Conservation (phyloP, 345 rosid genomes). For the Trapa bicornis region DNA sequence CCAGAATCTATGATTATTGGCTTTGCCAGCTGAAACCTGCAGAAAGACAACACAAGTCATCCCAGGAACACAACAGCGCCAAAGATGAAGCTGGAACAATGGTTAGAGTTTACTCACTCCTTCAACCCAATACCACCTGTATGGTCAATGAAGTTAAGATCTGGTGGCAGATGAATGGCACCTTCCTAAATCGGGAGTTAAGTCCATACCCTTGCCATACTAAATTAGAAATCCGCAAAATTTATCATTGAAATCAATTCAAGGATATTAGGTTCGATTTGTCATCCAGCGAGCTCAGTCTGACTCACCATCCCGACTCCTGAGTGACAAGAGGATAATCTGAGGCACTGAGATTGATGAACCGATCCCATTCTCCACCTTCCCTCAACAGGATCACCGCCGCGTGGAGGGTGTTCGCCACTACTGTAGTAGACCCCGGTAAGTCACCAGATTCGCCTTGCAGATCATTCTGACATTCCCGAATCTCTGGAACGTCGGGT, state of each 20-base stretch:
- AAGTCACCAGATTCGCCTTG: conserved; percentile 86
- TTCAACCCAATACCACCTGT: conserved; percentile 98
- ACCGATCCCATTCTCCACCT: conserved; percentile 96
- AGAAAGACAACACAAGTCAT: not conserved
- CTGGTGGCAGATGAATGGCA: conserved; percentile 47
- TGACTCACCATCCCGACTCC: conserved; percentile 43
- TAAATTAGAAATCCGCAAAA: too few relatives aligned
- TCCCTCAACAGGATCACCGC: conserved; percentile 83
- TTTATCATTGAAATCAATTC: too few relatives aligned
- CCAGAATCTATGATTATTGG: conserved; percentile 94
- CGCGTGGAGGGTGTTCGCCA: conserved; percentile 91
- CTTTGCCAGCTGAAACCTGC: conserved; percentile 82
- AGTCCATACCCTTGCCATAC: too few relatives aligned
- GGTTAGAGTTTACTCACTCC: conserved; percentile 50
- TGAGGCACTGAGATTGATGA: conserved; percentile 85
- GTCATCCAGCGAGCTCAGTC: not conserved
- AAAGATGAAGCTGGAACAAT: not conserved
- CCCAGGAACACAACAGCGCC: not conserved
- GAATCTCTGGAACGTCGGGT: conserved; percentile 35
- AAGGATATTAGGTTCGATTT: not conserved
- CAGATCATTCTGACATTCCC: conserved; percentile 66
- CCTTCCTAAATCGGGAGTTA: too few relatives aligned
- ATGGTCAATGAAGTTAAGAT: conserved; percentile 97
- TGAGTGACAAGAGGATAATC: conserved; percentile 96
- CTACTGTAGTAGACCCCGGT: conserved; percentile 90